These are phyloP conservation scores for Lichtheimia ornata DNA, from an alignment of 371 early-diverging fungal genomes.

Conservation along the genomic window DNA sequence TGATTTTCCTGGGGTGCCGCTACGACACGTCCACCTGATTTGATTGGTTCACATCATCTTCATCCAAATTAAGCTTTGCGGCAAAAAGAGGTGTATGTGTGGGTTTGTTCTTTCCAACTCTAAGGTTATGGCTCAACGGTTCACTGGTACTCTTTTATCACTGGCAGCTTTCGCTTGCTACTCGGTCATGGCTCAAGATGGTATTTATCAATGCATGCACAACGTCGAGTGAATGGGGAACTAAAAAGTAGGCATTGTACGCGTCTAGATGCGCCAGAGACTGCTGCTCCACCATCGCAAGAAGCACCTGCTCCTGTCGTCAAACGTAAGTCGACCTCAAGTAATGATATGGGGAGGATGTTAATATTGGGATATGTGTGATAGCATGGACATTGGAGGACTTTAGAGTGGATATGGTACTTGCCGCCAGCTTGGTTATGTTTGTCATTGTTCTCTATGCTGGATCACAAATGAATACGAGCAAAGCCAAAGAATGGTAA, in stretches of 20 bases:
- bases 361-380: not conserved
- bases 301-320: not conserved
- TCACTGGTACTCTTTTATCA: not conserved
- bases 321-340: not conserved
- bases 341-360: not conserved
- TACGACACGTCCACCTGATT: too few relatives aligned
- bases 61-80: too few relatives aligned
- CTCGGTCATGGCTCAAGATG: not conserved
- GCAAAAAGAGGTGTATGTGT: too few relatives aligned
- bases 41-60: too few relatives aligned
- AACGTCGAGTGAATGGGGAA: not conserved
- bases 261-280: not conserved
- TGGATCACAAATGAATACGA: constrained; percentile 34
- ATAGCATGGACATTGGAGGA: constrained; percentile 28
- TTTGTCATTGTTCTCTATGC: constrained; percentile 29
- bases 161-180: not conserved
- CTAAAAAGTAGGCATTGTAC: not conserved
- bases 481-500: constrained; percentile 44
- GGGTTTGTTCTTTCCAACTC: too few relatives aligned
- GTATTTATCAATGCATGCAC: not conserved
- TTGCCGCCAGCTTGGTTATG: constrained; percentile 17
- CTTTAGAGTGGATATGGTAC: constrained; percentile 35
- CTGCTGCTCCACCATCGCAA: not conserved
- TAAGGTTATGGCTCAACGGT: constrained; percentile 4
- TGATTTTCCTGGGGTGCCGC: too few relatives aligned